Evolutionary conservation across 2,329 filamentous ascomycete species (phyloP), one percentile per base, ranked within the genome.

Genomic region (Clarireedia sp.): DNA sequence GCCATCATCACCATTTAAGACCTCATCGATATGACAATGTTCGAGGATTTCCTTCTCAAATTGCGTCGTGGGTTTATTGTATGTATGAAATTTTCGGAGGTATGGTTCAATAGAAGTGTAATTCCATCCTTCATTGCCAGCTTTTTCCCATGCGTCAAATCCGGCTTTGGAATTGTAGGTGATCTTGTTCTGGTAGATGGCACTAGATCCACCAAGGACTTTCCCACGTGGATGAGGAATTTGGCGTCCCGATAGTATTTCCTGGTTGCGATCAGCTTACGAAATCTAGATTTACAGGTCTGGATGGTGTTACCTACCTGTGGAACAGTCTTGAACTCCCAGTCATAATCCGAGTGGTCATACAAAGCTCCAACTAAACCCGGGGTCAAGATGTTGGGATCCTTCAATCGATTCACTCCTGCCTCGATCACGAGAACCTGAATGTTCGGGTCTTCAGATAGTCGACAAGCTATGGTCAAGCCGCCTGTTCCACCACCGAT

Each of bases 71-170:
- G 59, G 56, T n/a, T 54, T 24, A 54, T 59, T 54, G 14, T 62
- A 56, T 21, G 51, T 55, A 46, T 63, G 51, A 21, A 54, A 69
- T 60, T 74, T 74, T 21, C 65, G 67, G 54, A 75, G 69, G 52
- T 75, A 76, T 2, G 70, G 73, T 0, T 70, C 61, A 44, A 61
- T 56, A 1, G 46, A 55, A 5, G 70, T 61, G 62, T 68, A 73
- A 19, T 65, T 66, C 73, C 73, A 76, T 10, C 72, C 72, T 2
- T 64, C 57, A 40, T 74, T 75, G 0, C 73, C 73, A 14, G 76
- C 56, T 1, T 59, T 61, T 33, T 66, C 66, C 73, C 74, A 76
- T 24, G 75, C 74, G 77, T 54, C 70, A 67, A 46, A 78, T 69
- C 62, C 16, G 70, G 45, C 17, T 24, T 58, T 57, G 3, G 55